Evolutionary conservation across 2,329 filamentous ascomycete genomes (phyloP).

Genomic region (Alternaria novae-zelandiae): DNA sequence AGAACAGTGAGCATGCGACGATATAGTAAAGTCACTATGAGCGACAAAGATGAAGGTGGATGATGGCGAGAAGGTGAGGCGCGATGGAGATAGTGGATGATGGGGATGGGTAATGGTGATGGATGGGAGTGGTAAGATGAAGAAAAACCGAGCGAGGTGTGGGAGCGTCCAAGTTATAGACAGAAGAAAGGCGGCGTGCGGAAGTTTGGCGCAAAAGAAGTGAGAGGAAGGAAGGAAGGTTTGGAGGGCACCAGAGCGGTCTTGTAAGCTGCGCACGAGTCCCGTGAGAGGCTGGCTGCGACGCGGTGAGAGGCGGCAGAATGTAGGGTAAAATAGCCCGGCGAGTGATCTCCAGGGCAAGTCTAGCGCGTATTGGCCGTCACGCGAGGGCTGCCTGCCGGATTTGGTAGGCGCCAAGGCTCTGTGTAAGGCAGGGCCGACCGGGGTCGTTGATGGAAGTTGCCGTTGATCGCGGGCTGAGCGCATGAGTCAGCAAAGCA

Average conservation of each 20-base stretch:
- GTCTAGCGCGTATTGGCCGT: constrained; percentile 24
- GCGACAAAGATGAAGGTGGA: constrained; percentile 35
- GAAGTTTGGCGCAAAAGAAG: constrained; percentile 36
- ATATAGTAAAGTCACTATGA: constrained; percentile 17
- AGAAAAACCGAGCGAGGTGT: constrained; percentile 11
- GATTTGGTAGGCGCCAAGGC: constrained; percentile 20
- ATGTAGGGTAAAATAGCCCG: constrained; percentile 24
- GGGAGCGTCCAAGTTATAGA: constrained; percentile 12
- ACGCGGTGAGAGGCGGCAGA: constrained; percentile 32
- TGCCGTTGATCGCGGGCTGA: constrained; percentile 2
- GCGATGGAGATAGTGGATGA: constrained; percentile 15
- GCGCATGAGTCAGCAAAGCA: background rate
- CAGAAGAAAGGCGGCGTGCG: constrained; percentile 22
- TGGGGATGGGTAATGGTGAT: constrained; percentile 15
- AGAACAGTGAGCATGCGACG: constrained; percentile 39
- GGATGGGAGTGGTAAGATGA: constrained; percentile 18
- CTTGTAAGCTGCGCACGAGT: constrained; percentile 45
- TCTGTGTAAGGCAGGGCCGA: constrained; percentile 14
- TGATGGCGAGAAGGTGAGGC: constrained; percentile 25
- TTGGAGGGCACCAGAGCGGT: constrained; percentile 40
- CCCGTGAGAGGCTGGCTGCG: constrained; percentile 44
- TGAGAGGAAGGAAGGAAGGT: constrained; percentile 45
- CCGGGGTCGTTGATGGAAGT: background rate
- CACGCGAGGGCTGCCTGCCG: constrained; percentile 13
- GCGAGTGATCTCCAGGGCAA: constrained; percentile 24